Evolutionary conservation across 2,329 filamentous ascomycete genomes (phyloP).

Genomic region (Botrytis sinoallii): DNA sequence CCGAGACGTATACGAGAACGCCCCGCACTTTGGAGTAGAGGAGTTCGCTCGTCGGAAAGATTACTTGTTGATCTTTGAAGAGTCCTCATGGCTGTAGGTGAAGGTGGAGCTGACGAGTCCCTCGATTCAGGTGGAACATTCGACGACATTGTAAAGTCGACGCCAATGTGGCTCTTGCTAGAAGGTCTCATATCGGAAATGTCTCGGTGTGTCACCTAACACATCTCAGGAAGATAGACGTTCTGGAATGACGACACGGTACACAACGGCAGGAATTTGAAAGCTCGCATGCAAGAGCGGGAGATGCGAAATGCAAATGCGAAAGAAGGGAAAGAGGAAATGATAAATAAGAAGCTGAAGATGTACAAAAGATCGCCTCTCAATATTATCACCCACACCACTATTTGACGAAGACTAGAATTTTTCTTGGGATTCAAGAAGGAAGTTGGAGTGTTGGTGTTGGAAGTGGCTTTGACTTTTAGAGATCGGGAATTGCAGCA

Average conservation of each 20-base stretch:
- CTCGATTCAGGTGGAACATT: slow-evolving; percentile 15
- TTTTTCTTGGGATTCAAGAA: background rate
- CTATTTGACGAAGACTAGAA: background rate
- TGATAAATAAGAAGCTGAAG: background rate
- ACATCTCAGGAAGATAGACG: slow-evolving; percentile 9
- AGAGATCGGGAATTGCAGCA: background rate
- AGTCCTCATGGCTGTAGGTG: slow-evolving; percentile 17
- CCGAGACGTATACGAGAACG: slow-evolving; percentile 34
- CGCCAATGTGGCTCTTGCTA: slow-evolving; percentile 11
- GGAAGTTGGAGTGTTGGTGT: slow-evolving; percentile 3
- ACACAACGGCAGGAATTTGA: background rate
- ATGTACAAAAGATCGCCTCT: background rate
- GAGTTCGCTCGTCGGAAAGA: slow-evolving; percentile 33
- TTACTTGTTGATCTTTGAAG: slow-evolving; percentile 19
- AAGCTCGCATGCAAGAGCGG: background rate
- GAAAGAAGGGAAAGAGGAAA: background rate
- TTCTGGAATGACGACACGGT: background rate
- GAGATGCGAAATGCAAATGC: background rate
- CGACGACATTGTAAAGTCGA: slow-evolving; percentile 15
- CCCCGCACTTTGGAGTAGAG: slow-evolving; percentile 28
- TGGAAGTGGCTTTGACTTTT: slow-evolving; percentile 1
- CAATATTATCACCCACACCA: background rate
- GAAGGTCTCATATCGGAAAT: slow-evolving; percentile 14
- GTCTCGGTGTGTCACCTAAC: slow-evolving; percentile 19
- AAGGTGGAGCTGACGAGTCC: slow-evolving; percentile 18